These are phyloP conservation scores for Fraxinus paxiana DNA, from an alignment of 305 asterid species.

Conservation along the genomic window DNA sequence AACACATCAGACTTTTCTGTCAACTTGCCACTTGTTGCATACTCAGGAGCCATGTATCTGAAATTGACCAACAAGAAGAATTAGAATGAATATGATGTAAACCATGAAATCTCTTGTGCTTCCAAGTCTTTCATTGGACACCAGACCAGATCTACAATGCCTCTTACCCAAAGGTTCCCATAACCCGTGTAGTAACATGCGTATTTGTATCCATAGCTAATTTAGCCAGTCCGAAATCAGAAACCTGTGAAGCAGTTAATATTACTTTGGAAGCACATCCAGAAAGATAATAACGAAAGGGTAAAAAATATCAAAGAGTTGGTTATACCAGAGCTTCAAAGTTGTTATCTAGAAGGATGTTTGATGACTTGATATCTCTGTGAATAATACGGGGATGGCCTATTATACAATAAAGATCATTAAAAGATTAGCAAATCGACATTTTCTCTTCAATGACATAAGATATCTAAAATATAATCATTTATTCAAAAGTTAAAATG, in stretches of 20 bases:
- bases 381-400: slow-evolving; percentile 94
- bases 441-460: slow-evolving; percentile 9
- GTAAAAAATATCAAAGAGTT: not conserved
- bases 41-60: slow-evolving; percentile 99
- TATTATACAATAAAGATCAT: slow-evolving; percentile 27
- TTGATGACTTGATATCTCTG: slow-evolving; percentile 94
- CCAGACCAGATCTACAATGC: not conserved
- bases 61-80: slow-evolving; percentile 14
- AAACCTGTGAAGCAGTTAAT: slow-evolving; percentile 49
- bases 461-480: not conserved
- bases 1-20: slow-evolving; percentile 80
- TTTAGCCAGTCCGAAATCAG: slow-evolving; percentile 93
- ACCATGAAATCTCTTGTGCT: slow-evolving; percentile 1
- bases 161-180: slow-evolving; percentile 93
- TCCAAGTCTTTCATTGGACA: slow-evolving; percentile 11
- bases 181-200: slow-evolving; percentile 76
- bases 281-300: not conserved
- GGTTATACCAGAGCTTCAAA: slow-evolving; percentile 80
- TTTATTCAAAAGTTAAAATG: not conserved
- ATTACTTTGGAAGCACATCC: slow-evolving; percentile 2
- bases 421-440: not conserved
- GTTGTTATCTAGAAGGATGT: slow-evolving; percentile 76
- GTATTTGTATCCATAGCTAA: slow-evolving; percentile 69
- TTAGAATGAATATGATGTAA: slow-evolving; percentile 6
- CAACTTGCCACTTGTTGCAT: slow-evolving; percentile 87